These are phyloP conservation scores for Akanthomyces dipterigenus DNA, from an alignment of 2,329 filamentous ascomycete genomes.

Conservation along the genomic window DNA sequence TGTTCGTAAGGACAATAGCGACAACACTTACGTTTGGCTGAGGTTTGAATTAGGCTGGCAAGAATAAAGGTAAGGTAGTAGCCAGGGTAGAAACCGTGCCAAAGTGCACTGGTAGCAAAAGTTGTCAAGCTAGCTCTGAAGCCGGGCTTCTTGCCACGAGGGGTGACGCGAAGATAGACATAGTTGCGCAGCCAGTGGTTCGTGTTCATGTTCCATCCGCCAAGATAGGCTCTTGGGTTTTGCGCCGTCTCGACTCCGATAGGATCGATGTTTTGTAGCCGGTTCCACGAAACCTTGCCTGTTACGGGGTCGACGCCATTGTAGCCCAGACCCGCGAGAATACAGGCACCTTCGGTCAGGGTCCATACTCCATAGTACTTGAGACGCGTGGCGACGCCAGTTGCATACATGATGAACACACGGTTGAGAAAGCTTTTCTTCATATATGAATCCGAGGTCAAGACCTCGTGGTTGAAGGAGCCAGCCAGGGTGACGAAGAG, in stretches of 20 bases:
- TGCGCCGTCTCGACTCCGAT: slow-evolving; percentile 82
- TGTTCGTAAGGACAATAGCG: not conserved
- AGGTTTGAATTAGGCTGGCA: slow-evolving; percentile 85
- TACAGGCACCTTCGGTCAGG: slow-evolving; percentile 88
- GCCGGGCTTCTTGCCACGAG: slow-evolving; percentile 90
- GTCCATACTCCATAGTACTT: slow-evolving; percentile 98
- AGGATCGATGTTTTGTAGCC: slow-evolving; percentile 82
- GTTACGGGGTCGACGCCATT: slow-evolving; percentile 83
- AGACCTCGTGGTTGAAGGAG: slow-evolving; percentile 56
- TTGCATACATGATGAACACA: slow-evolving; percentile 74
- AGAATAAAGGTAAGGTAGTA: slow-evolving; percentile 91
- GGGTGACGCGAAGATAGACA: slow-evolving; percentile 89
- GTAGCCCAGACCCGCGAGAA: slow-evolving; percentile 87
- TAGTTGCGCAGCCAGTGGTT: slow-evolving; percentile 97
- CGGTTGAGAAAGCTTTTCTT: slow-evolving; percentile 63
- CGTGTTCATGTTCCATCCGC: slow-evolving; percentile 97
- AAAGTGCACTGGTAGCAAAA: slow-evolving; percentile 89
- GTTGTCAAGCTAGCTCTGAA: slow-evolving; percentile 92
- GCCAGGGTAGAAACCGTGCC: slow-evolving; percentile 96
- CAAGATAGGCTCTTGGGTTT: slow-evolving; percentile 87
- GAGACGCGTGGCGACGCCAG: slow-evolving; percentile 71
- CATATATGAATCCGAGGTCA: slow-evolving; percentile 61
- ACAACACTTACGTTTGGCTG: slow-evolving; percentile 75
- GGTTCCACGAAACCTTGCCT: slow-evolving; percentile 79
- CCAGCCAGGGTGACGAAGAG: slow-evolving; percentile 66